Percentiles rank a stretch among this genome's conserved stretches.
phyloP scores from a whole-genome alignment of 306 rosid genomes.

The Quercus aquifolioides region DNA sequence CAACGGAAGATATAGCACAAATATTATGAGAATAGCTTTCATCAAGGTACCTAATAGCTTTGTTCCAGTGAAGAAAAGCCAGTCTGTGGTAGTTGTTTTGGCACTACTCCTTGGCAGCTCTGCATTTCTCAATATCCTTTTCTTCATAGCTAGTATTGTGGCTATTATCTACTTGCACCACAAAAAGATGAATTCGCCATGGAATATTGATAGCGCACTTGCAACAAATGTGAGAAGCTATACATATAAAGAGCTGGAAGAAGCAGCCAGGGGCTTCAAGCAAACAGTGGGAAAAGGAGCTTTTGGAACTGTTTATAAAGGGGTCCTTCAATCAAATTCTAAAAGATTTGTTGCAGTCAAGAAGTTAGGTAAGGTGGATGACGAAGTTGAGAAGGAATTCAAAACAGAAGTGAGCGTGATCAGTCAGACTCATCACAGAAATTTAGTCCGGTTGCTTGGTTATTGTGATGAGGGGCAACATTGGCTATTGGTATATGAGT shows the following conservation, averaged over 20 bases:
- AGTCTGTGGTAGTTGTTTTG: not conserved
- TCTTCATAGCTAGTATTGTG: not conserved
- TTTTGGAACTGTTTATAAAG: constrained; percentile 31
- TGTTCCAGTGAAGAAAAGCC: not conserved
- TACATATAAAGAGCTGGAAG: constrained; percentile 7
- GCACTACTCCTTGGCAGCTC: constrained; percentile 33
- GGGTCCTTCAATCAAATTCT: constrained; percentile 12
- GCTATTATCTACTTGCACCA: not conserved
- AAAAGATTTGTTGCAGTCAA: constrained; percentile 42
- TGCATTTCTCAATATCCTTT: constrained; percentile 18
- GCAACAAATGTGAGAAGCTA: not conserved
- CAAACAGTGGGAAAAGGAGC: constrained; percentile 23
- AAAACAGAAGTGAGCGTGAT: constrained; percentile 34
- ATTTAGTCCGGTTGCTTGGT: constrained; percentile 19
- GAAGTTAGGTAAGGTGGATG: constrained; percentile 21
- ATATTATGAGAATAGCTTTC: not conserved
- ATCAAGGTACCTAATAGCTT: not conserved
- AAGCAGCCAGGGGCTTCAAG: constrained; percentile 29
- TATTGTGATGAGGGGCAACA: constrained; percentile 20
- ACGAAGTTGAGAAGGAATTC: constrained; percentile 40
- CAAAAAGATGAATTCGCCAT: not conserved
- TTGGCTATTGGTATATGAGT: not conserved
- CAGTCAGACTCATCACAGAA: constrained; percentile 33
- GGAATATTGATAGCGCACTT: not conserved
- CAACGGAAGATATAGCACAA: constrained; percentile 14